Evolutionary conservation across 129 eudicot genomes (phyloP).

Genomic region (Rutidosis leptorrhynchoides): DNA sequence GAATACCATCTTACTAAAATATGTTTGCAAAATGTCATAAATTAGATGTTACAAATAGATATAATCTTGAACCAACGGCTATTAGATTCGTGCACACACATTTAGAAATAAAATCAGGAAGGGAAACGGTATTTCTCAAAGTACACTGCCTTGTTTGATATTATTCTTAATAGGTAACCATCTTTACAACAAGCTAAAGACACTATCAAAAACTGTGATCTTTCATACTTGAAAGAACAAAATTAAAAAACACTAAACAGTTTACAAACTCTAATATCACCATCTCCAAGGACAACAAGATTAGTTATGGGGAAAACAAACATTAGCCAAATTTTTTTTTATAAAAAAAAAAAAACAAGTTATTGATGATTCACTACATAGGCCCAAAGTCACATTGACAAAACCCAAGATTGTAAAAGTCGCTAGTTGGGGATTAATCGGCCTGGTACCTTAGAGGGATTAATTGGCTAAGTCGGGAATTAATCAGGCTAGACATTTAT

Average conservation of each 20-base stretch:
- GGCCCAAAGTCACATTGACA: background rate
- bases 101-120: background rate
- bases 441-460: too few species aligned
- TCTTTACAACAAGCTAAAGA: background rate
- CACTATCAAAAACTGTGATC: too few species aligned
- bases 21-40: background rate
- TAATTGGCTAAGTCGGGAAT: too few species aligned
- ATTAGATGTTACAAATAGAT: background rate
- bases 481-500: too few species aligned
- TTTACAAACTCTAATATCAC: background rate
- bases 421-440: too few species aligned
- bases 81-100: background rate
- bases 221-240: background rate
- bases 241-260: background rate
- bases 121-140: background rate
- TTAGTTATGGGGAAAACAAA: too few species aligned
- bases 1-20: slow-evolving; percentile 2
- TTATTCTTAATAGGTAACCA: background rate
- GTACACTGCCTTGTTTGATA: background rate
- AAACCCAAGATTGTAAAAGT: too few species aligned
- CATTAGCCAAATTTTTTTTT: too few species aligned
- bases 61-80: background rate
- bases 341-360: too few species aligned
- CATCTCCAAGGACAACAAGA: background rate
- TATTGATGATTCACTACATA: background rate